Base-by-base conservation (phyloP, 2,329 filamentous ascomycete species). In the Cladosporium austrohemisphaericum region DNA sequence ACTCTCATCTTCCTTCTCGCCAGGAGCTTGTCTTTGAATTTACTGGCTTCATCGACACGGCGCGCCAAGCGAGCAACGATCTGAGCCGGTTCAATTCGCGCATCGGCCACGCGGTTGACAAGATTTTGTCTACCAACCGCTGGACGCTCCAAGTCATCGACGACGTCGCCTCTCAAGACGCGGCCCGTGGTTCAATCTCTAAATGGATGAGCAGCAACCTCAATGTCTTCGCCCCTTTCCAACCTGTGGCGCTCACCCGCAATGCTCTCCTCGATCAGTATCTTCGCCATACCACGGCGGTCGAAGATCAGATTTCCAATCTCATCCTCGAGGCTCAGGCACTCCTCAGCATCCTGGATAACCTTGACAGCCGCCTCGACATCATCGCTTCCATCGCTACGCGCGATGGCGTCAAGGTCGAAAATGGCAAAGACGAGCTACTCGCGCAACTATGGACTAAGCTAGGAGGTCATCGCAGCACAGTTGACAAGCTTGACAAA, bases 11-110 rank as follows among this genome's bases (percentile, higher is more conserved):
- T 0, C 79, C 81, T 20, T 80, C 79, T 10, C 80, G 80, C 23
- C 78, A 85, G 28, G 84, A 90, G 66, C 77, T 94, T 10, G 79
- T 87, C 4, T 75, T 83, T 18, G 87, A 92, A 63, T 86, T 94
- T 50, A 80, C 86, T 54, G 80, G 80, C 41, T 94, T 91, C 67
- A 80, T 93, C 56, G 80, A 85, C 8, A 81, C 80, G 0, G 83
- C 85, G 2, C 74, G 80, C 3, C 74, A 77, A 38, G 82, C 84
- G 1, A 80, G 84, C 3, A 74, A 76, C 36, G 81, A 86, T 49
- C 74, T 93, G 4, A 83, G 85, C 53, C 78, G 76, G 51, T 93
- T 91, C 75, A 91, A 91, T 68, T 82, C 80, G 0, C 83, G 85
- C 57, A 84, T 91, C 55, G 85, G 85, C 4, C 77, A 81, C 9